phyloP scores from a whole-genome alignment of 2,329 filamentous ascomycete genomes.

The Stagonosporopsis cucurbitacearum region DNA sequence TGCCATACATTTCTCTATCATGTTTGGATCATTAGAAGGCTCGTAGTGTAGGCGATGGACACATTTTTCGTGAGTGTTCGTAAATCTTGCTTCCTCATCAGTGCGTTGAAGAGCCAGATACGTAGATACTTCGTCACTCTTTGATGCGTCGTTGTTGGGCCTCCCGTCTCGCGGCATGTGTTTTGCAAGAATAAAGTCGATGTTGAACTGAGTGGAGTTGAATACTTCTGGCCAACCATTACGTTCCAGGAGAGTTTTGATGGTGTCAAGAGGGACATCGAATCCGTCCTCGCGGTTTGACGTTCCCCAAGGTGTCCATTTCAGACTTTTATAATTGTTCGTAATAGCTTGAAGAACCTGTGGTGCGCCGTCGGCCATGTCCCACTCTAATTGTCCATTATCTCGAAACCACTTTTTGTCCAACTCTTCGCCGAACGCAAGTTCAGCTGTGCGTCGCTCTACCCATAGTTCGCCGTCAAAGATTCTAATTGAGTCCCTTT shows the following conservation, averaged over 20 bases:
- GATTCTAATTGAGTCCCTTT: constrained; percentile 18
- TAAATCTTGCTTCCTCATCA: constrained; percentile 4
- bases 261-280: background rate
- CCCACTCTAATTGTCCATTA: background rate
- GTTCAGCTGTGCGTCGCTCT: background rate
- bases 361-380: constrained; percentile 2
- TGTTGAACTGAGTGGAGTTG: constrained; percentile 17
- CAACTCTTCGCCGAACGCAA: constrained; percentile 1
- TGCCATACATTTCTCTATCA: constrained; percentile 11
- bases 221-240: constrained; percentile 21
- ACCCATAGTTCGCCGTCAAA: constrained; percentile 18
- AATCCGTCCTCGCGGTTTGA: constrained; percentile 14
- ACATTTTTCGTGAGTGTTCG: constrained; percentile 1
- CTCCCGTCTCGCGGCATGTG: constrained; percentile 10
- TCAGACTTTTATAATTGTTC: constrained; percentile 13
- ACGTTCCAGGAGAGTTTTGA: constrained; percentile 9
- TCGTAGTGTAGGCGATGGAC: background rate
- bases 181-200: constrained; percentile 21
- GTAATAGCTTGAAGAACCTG: constrained; percentile 17
- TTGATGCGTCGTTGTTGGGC: constrained; percentile 4
- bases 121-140: constrained; percentile 15
- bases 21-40: constrained; percentile 1
- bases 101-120: constrained; percentile 11
- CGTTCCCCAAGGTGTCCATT: constrained; percentile 25
- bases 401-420: constrained; percentile 11